Evolutionary conservation across 371 early-diverging fungal genomes (phyloP), one percentile per base, ranked within the genome.

Genomic region (Fennellomyces sp.): DNA sequence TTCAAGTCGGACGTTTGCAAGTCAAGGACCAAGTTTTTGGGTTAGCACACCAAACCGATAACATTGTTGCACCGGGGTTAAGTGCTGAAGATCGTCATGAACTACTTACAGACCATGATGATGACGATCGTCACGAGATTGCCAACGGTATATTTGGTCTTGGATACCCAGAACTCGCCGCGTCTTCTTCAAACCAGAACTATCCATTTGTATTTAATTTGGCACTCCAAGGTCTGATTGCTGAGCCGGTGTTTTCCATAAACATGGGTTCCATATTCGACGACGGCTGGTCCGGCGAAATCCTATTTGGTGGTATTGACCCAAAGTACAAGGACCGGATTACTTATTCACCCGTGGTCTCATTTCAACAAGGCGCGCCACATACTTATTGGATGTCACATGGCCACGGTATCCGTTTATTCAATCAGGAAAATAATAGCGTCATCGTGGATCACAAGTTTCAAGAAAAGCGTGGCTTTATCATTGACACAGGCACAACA

Each of bases 271-370:
- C 61, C 12, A 36, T 58, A 25, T 33, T 30, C 13, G 55, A 63
- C 10, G 29, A 39, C 10, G 61, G 63, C 1, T 65, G 66, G 61
- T 15, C 52, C 1, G 89, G 87, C 2, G 76, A 81, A 30, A 66
- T 87, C 5, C 63, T 81, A n/a, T 74, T 89, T 53, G 87, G 86
- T 6, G 86, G 75, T 0, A 72, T 72, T n/a, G 76, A 85, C 60
- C 21, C 68, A 50, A 78, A 68, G 58, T 78, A 58, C 19, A 30
- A 31, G 21, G 60, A 48, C 11, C 31, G 41, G 23, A 15, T 60
- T n/a, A n/a, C n/a, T 10, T 68, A 63, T 55, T 50, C 54, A 8
- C 60, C 63, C 7, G 59, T 68, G 5, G 57, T 47, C 2, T 19
- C 33, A 5, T 41, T 42, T 5, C 31, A 51, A n/a, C 19, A 26